Percentiles rank a stretch among this genome's conserved stretches.
Evolutionary conservation across 768 basidiomycete species (phyloP).

Genomic region (Mycena vulgaris): DNA sequence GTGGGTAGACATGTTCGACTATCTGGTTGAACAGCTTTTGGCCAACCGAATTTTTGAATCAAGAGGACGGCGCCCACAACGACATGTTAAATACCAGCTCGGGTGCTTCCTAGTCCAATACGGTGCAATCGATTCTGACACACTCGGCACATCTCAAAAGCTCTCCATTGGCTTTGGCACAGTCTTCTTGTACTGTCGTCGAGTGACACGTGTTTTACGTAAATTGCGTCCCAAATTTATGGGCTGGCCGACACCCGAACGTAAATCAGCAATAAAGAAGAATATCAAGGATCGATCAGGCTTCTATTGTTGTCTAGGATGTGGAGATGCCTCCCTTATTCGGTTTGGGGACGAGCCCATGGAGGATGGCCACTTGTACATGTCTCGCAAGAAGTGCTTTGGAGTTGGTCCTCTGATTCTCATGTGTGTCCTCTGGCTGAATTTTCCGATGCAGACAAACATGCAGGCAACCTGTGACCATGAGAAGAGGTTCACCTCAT

Average conservation of each 20-base stretch:
- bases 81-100: conserved; percentile 41
- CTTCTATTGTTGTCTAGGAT: conserved; percentile 42
- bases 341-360: conserved; percentile 33
- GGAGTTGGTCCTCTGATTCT: conserved; percentile 17
- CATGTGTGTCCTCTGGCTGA: too few species aligned
- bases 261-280: conserved; percentile 9
- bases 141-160: conserved; percentile 31
- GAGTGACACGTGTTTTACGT: not conserved
- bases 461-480: conserved; percentile 39
- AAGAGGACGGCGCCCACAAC: conserved; percentile 31
- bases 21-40: not conserved
- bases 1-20: not conserved
- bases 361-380: conserved; percentile 30
- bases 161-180: conserved; percentile 33
- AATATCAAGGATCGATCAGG: conserved; percentile 38
- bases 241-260: conserved; percentile 36
- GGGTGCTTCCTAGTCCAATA: conserved; percentile 36
- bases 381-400: conserved; percentile 41
- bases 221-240: conserved; percentile 5
- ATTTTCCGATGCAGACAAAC: conserved; percentile 7
- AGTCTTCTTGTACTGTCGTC: not conserved
- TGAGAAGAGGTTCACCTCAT: conserved; percentile 38
- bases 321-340: conserved; percentile 41
- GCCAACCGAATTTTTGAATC: conserved; percentile 35
- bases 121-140: conserved; percentile 21